Evolutionary conservation across 2,329 filamentous ascomycete genomes (phyloP), one percentile per base, ranked within the genome.

Genomic region (Colletotrichum spinosum): DNA sequence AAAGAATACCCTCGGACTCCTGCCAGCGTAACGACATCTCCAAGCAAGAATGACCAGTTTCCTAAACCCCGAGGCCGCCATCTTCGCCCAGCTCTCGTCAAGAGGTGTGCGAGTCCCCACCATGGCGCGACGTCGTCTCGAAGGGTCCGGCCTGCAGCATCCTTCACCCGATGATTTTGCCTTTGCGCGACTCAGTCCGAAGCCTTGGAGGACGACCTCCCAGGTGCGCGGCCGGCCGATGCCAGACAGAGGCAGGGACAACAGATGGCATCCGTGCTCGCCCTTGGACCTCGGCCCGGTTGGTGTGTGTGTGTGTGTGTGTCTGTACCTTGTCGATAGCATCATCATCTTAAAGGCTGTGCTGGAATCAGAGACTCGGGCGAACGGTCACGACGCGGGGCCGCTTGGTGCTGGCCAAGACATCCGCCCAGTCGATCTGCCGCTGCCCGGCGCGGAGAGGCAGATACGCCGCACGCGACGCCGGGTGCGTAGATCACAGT

Each of bases 251-350:
- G n/a, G 8, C 17, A 9, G 42, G 33, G n/a, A 65, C 17, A 45
- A 41, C 48, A 11, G 58, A 65, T 62, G 58, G 52, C 58, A 65
- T 62, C 52, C 58, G 58, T 61, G 61, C 56, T 44, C 35, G n/a
- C 12, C 46, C 41, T 42, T 12, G 38, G 34, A 35, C 33, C 55
- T 50, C 13, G 55, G 37, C 25, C 25, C 25, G 25, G 25, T 25
- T 5, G 25, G 25, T 25, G 25, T 25, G 25, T 25, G 25, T 25
- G 25, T 3, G 25, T 25, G 25, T 4, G 17, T 3, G 17, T 3
- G 25, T 5, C 25, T 25, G 25, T 25, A 25, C 25, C 25, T 25
- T 25, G 25, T 25, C 25, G 25, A 25, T 25, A 5, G 4, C 25
- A 25, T 25, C 25, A 25, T 25, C 25, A 25, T 25, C 25, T 5